A percentile compares a stretch with the other conserved stretches of the same genome.
Conservation (phyloP, 805 yeast genomes). For the Wickerhamomyces rabaulensis region DNA sequence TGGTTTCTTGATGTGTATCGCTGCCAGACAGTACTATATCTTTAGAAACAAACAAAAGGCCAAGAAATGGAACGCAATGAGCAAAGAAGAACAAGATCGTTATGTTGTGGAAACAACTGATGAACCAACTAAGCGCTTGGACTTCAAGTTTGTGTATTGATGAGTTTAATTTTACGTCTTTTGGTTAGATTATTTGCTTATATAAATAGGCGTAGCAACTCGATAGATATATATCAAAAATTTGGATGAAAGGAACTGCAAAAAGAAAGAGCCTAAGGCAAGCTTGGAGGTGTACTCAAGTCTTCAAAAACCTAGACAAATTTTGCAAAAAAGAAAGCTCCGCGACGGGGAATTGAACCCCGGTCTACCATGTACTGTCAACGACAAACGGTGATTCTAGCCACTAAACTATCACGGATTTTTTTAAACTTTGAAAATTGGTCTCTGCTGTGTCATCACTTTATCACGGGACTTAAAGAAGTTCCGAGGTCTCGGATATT, state of each 20-base stretch:
- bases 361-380: slow-evolving; percentile 21
- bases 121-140: slow-evolving; percentile 53
- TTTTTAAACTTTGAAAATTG: not conserved
- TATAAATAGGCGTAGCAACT: too few species aligned
- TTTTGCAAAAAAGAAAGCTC: slow-evolving; percentile 12
- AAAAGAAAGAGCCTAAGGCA: too few species aligned
- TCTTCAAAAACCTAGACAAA: too few species aligned
- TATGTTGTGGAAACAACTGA: slow-evolving; percentile 43
- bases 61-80: slow-evolving; percentile 43
- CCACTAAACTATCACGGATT: slow-evolving; percentile 26
- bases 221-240: too few species aligned
- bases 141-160: slow-evolving; percentile 32
- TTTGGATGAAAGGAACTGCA: too few species aligned
- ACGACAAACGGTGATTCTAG: slow-evolving; percentile 25
- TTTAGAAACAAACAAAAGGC: slow-evolving; percentile 38
- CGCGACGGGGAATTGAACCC: slow-evolving; percentile 27
- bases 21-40: slow-evolving; percentile 27
- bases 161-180: too few species aligned
- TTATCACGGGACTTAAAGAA: not conserved
- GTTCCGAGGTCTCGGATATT: too few species aligned
- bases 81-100: slow-evolving; percentile 41
- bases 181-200: too few species aligned
- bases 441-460: not conserved
- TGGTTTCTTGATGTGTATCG: slow-evolving; percentile 2
- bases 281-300: too few species aligned